Evolutionary conservation across 2,329 filamentous ascomycete genomes (phyloP).

Genomic region (Coniochaeta sp.): DNA sequence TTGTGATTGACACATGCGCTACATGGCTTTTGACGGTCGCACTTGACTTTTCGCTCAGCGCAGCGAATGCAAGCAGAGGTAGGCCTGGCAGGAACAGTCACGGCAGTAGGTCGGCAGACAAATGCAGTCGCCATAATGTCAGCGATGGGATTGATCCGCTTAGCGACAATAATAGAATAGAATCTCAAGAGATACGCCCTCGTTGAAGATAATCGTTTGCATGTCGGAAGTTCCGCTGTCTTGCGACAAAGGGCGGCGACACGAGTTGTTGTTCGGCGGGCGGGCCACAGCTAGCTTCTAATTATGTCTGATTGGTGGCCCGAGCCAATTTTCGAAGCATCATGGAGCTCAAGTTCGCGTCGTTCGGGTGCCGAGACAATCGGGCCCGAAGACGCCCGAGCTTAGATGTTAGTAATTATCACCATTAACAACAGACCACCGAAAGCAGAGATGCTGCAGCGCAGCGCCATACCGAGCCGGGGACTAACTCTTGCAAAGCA

Average conservation of each 20-base stretch:
- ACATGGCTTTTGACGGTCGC: slow-evolving; percentile 26
- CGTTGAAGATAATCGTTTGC: too few relatives aligned
- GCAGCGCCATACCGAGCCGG: not conserved
- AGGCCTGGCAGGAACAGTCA: not conserved
- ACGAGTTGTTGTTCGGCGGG: too few relatives aligned
- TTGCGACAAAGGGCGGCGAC: too few relatives aligned
- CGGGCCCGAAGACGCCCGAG: not conserved
- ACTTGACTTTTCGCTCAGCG: slow-evolving; percentile 25
- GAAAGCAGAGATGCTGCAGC: not conserved
- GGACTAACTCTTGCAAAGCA: too few relatives aligned
- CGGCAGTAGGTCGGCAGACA: not conserved
- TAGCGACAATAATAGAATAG: not conserved
- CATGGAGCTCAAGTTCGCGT: too few relatives aligned
- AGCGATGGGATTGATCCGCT: too few relatives aligned
- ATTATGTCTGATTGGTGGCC: too few relatives aligned
- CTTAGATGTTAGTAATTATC: not conserved
- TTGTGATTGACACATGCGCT: slow-evolving; percentile 20
- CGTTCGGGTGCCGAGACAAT: not conserved
- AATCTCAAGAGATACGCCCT: not conserved
- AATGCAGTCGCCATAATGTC: not conserved
- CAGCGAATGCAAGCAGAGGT: slow-evolving; percentile 12
- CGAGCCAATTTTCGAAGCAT: too few relatives aligned
- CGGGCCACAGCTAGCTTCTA: too few relatives aligned
- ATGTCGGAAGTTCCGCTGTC: too few relatives aligned
- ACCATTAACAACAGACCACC: not conserved